Evolutionary conservation across 805 yeast genomes (phyloP), one percentile per base, ranked within the genome.

Genomic region (Cyberlindnera euphorbiae): DNA sequence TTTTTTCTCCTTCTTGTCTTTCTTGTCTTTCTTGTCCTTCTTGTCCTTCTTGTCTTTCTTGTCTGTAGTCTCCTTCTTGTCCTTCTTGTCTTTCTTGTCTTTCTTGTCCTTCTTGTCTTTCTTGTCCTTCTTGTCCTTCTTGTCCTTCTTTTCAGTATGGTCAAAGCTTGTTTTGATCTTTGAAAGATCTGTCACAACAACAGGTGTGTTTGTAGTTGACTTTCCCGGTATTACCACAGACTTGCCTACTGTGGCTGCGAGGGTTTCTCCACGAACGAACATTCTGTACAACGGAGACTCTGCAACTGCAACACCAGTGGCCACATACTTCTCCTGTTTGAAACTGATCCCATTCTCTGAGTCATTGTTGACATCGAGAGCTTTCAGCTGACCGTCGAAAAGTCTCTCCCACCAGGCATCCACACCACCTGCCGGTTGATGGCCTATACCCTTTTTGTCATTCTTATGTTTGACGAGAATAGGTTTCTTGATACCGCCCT

Each of bases 371-470:
- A 86, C 85, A 39, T 84, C 87, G 33, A 93, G 58, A 8, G 77
- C 73, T 53, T 86, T 85, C 45, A 90, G 69, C 47, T 88, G 96
- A 2, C 96, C 96, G 59, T 90, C 97, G 63, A 93, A 93, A 30
- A 90, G 67, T 45, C 85, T 72, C 48, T 90, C 98, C 98, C 98
- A 90, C 98, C 98, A 90, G 30, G 86, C 82, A 47, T 86, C 93
- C 34, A 77, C 80, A 8, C 67, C 64, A 17, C 73, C 71, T 31
- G 67, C 63, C 17, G 75, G 79, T 14, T 48, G 48, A 54, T 82
- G 81, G 0, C 98, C 98, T 17, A 90, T 68, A 8, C 98, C 98
- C 55, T 87, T 88, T 39, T 78, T 79, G 54, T 90, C 96, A 49
- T 78, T 80, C 61, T 93, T 88, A 54, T 90, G 97, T 47, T 82